phyloP scores from a whole-genome alignment of 352 stramenopile species.

The Pythium biforme region DNA sequence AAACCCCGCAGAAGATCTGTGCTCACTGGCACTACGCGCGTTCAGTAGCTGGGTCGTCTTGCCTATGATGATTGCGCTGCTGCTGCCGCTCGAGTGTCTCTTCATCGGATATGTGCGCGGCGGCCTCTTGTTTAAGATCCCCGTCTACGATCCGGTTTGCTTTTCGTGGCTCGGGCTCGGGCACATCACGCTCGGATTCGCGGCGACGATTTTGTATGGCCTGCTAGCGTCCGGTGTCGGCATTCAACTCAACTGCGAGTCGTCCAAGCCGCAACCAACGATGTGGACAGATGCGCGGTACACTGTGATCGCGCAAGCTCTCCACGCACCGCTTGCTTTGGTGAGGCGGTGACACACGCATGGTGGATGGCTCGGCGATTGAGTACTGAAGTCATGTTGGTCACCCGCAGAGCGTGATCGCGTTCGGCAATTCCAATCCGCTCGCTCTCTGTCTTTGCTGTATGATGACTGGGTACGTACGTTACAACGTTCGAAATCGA shows the following conservation, averaged over 20 bases:
- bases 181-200: slow-evolving; percentile 30
- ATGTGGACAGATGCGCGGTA: slow-evolving; percentile 66
- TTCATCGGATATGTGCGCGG: slow-evolving; percentile 43
- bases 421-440: slow-evolving; percentile 28
- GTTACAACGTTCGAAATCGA: too few species aligned
- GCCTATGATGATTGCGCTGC: slow-evolving; percentile 45
- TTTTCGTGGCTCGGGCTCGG: slow-evolving; percentile 38
- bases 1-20: slow-evolving; percentile 46
- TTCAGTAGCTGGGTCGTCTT: slow-evolving; percentile 58
- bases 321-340: slow-evolving; percentile 50
- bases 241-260: slow-evolving; percentile 66
- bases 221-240: slow-evolving; percentile 31
- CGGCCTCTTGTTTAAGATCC: slow-evolving; percentile 22
- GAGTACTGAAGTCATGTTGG: too few species aligned
- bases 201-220: slow-evolving; percentile 32
- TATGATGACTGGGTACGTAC: slow-evolving; percentile 11
- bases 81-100: slow-evolving; percentile 54
- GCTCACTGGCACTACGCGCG: slow-evolving; percentile 43
- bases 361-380: too few species aligned
- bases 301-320: slow-evolving; percentile 30
- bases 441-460: slow-evolving; percentile 17
- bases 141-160: slow-evolving; percentile 31
- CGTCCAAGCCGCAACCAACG: slow-evolving; percentile 43
- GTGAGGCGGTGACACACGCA: slow-evolving; percentile 16
- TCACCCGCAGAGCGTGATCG: slow-evolving; percentile 22